Evolutionary conservation across 192 early-diverging fungal species (phyloP), one percentile per base, ranked within the genome.

Genomic region (Glomus cerebriforme): DNA sequence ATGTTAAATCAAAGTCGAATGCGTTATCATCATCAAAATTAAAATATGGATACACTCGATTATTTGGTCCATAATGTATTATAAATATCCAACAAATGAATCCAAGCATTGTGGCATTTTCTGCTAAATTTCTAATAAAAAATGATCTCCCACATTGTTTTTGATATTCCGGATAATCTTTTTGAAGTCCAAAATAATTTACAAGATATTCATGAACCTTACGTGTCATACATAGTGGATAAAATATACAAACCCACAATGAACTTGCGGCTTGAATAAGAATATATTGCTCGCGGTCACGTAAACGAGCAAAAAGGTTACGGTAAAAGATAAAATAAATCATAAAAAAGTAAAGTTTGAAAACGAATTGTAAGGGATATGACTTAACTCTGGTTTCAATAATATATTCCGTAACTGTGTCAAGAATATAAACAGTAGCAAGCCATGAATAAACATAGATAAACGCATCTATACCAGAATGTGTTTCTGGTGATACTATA

Each of bases 311-410:
- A 82, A 94, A 94, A 68, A 94, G 77, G 72, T 92, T 94, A 64
- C 93, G 87, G 82, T 94, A 93, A 79, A 94, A 94, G 72, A 94
- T 92, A 77, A 93, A 94, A 79, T 94, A 94, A 27, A 92, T 91
- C 88, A 92, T 92, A 80, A 91, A 93, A 69, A 92, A 94, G 75
- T 94, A 94, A 68, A 93, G 83, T 73, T 90, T 90, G 81, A 92
- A 94, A 37, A 90, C 87, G 66, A 88, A 91, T 63, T 89, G 86
- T 45, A 94, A 74, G 2, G 92, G 92, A 81, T 92, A 91, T 2
- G 90, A 92, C 10, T 88, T 85, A 24, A 94, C 87, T 32, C 88
- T 86, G 1, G 85, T 82, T 15, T 86, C 86, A 43, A 92, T 86
- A 34, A 94, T 92, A 79, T 90, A 94, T 49, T 89, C 86, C 24